These are phyloP conservation scores for Gillenia trifoliata DNA, from an alignment of 306 rosid species.

Conservation along the genomic window DNA sequence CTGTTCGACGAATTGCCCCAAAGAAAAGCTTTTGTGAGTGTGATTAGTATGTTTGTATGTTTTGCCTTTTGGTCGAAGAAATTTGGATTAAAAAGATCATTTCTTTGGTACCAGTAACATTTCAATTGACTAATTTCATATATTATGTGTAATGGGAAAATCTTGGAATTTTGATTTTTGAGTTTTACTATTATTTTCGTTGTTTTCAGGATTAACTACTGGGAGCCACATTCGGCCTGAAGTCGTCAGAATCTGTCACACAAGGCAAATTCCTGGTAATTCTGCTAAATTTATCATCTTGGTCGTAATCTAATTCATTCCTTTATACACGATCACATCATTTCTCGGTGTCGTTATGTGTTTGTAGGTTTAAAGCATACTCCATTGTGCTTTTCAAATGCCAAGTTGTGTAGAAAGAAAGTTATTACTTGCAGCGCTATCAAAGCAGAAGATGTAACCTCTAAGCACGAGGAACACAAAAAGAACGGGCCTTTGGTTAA, in stretches of 20 bases:
- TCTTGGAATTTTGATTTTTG: neutral
- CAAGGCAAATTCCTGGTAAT: constrained; percentile 31
- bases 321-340: neutral
- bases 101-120: neutral
- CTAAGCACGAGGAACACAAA: constrained; percentile 26
- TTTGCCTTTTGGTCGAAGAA: neutral
- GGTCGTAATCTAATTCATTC: neutral
- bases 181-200: neutral
- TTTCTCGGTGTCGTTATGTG: neutral
- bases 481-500: constrained; percentile 60
- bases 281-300: neutral
- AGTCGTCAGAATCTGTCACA: constrained; percentile 19
- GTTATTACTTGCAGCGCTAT: constrained; percentile 38
- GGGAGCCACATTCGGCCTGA: constrained; percentile 40
- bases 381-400: constrained; percentile 30
- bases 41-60: neutral
- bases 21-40: neutral
- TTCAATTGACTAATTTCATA: neutral
- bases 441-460: constrained; percentile 30
- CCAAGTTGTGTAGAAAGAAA: constrained; percentile 23
- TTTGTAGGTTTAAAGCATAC: constrained; percentile 42
- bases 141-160: neutral
- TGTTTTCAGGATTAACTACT: constrained; percentile 36
- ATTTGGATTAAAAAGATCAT: neutral
- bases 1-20: constrained; percentile 24